Evolutionary conservation across 768 basidiomycete genomes (phyloP).

Genomic region (Lyophyllum shimeji): DNA sequence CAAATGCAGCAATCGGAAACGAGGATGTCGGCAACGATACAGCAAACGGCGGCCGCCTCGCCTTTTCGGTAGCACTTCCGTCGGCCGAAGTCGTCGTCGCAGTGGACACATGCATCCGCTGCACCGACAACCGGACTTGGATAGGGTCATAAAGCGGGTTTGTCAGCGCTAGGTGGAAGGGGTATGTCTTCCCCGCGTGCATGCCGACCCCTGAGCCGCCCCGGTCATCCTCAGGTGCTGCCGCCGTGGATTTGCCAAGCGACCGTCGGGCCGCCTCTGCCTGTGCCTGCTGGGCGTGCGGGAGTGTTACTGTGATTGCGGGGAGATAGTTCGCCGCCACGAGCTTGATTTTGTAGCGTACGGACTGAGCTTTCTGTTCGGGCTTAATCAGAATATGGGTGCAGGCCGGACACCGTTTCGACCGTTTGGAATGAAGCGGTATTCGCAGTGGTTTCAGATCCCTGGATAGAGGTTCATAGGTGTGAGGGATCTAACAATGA

Average conservation of each 20-base stretch:
- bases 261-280: conserved; percentile 43
- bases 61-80: conserved; percentile 47
- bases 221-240: conserved; percentile 40
- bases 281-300: conserved; percentile 47
- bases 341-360: conserved; percentile 96
- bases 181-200: conserved; percentile 78
- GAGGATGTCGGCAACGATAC: conserved; percentile 74
- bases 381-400: conserved; percentile 98
- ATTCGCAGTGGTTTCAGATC: conserved; percentile 88
- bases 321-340: conserved; percentile 95
- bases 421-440: conserved; percentile 89
- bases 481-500: neutral
- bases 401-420: conserved; percentile 93
- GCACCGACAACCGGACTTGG: conserved; percentile 82
- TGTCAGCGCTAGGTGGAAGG: conserved; percentile 87
- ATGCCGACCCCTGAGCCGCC: conserved; percentile 39
- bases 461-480: conserved; percentile 34
- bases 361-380: conserved; percentile 93
- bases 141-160: conserved; percentile 98
- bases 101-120: conserved; percentile 57
- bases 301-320: conserved; percentile 71
- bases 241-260: conserved; percentile 37
- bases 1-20: conserved; percentile 87
- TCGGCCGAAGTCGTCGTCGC: conserved; percentile 34
- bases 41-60: conserved; percentile 72